A percentile compares a stretch with the other conserved stretches of the same genome.
These are phyloP conservation scores for Pulveroboletus ravenelii DNA, from an alignment of 768 basidiomycete genomes.

Conservation along the genomic window DNA sequence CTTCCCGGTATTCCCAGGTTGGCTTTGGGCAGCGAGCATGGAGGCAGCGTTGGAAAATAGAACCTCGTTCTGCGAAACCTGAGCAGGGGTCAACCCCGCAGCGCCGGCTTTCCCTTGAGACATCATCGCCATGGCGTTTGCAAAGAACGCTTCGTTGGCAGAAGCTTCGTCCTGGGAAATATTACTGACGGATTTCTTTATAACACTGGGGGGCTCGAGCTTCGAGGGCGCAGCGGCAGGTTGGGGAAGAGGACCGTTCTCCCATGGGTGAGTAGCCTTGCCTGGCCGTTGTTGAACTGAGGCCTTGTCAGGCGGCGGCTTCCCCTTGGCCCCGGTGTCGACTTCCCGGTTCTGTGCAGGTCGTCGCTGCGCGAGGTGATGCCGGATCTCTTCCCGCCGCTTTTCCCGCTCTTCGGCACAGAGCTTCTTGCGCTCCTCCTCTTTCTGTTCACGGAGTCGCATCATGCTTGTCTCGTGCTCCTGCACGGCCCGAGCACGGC, in stretches of 20 bases:
- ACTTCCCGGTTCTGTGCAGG: slow-evolving; percentile 12
- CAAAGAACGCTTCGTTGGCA: slow-evolving; percentile 25
- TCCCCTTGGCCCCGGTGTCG: slow-evolving; percentile 12
- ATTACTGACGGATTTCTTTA: slow-evolving; percentile 25
- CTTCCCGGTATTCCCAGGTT: slow-evolving; percentile 3
- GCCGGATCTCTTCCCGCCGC: slow-evolving; percentile 17
- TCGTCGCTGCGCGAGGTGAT: slow-evolving; percentile 21
- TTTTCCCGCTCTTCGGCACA: slow-evolving; percentile 28
- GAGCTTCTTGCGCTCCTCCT: slow-evolving; percentile 28
- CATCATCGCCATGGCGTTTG: slow-evolving; percentile 21
- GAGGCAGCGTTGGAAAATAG: slow-evolving; percentile 23
- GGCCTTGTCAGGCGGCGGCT: slow-evolving; percentile 12
- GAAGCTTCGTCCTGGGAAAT: slow-evolving; percentile 24
- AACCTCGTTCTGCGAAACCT: slow-evolving; percentile 24
- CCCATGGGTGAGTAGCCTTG: slow-evolving; percentile 24
- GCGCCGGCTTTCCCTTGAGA: slow-evolving; percentile 7
- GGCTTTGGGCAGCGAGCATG: slow-evolving; percentile 7
- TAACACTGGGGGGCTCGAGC: slow-evolving; percentile 18
- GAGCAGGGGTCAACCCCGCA: slow-evolving; percentile 11
- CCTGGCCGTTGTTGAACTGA: slow-evolving; percentile 10
- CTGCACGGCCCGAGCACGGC: slow-evolving; percentile 26
- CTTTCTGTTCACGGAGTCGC: slow-evolving; percentile 31
- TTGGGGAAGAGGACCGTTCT: too few species aligned
- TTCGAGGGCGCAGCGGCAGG: slow-evolving; percentile 8
- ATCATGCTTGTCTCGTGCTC: slow-evolving; percentile 32